Percentiles rank a stretch among this genome's conserved stretches.
Conservation (phyloP, 208 protist genomes). For the Angomonas ambiguus region DNA sequence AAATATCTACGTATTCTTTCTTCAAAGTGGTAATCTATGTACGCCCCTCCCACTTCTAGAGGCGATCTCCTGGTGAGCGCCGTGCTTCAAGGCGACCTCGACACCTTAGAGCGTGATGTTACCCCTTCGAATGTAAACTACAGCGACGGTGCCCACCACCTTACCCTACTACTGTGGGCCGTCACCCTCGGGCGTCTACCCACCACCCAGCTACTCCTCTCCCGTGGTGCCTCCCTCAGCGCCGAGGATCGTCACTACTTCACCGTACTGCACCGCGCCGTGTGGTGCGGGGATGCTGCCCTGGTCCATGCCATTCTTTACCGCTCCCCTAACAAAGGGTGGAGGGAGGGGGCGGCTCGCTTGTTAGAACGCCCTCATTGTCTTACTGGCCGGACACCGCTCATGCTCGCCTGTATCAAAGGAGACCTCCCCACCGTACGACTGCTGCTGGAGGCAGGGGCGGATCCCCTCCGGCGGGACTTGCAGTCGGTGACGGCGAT, state of each 20-base stretch:
- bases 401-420: conserved; percentile 77
- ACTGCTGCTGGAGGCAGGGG: conserved; percentile 61
- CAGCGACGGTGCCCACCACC: conserved; percentile 49
- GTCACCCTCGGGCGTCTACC: conserved; percentile 44
- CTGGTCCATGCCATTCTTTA: conserved; percentile 59
- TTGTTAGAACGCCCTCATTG: conserved; percentile 64
- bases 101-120: conserved; percentile 29
- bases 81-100: conserved; percentile 47
- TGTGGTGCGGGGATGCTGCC: conserved; percentile 63
- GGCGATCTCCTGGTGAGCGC: conserved; percentile 28
- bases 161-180: conserved; percentile 72
- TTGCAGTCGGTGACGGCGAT: conserved; percentile 44
- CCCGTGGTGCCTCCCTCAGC: conserved; percentile 48
- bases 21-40: conserved; percentile 3
- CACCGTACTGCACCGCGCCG: conserved; percentile 67
- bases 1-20: neutral
- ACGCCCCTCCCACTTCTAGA: conserved; percentile 14
- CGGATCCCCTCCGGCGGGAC: conserved; percentile 40
- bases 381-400: conserved; percentile 57
- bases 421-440: conserved; percentile 40
- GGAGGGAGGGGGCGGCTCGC: conserved; percentile 28
- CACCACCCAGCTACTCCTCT: conserved; percentile 47
- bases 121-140: conserved; percentile 76
- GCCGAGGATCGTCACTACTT: conserved; percentile 60
- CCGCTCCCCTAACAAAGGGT: conserved; percentile 17